Base-by-base conservation (phyloP, 805 yeast genomes). In the Cyberlindnera subsufficiens region DNA sequence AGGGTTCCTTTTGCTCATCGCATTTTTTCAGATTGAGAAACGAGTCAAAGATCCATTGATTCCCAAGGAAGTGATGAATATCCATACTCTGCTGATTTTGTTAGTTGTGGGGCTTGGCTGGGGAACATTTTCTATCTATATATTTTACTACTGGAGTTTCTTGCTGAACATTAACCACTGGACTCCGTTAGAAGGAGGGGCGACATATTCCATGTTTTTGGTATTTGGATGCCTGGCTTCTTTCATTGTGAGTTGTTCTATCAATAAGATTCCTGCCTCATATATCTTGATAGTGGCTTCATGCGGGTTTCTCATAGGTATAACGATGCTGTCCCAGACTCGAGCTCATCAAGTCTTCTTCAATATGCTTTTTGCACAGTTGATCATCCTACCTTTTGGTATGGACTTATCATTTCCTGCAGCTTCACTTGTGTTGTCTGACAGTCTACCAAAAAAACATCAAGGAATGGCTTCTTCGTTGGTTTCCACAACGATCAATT, bases 341-440 rank as follows among this genome's bases (percentile, higher is more conserved):
- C 88, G 88, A 0, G 72, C 73, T 1, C 52, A 73, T 41, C 85
- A 83, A 56, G 65, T 74, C 0, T 86, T 72, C 55, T 85, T 78
- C 73, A 66, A 71, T 7, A 69, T 78, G 54, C 60, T 75, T 2
- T 70, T 85, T 54, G 79, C 82, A 3, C 71, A 75, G 25, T 66
- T 75, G 68, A 51, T 79, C 15, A 61, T 84, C 6, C 62, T 77
- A 5, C 73, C 80, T 13, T 81, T 80, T 68, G 95, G 88, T 3
- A 82, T 85, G 89, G 91, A 85, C 58, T 65, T 80, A 58, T 78
- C 86, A 22, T 85, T 83, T 59, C 91, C 93, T 0, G 81, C 90
- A 1, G 80, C 85, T 0, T 76, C 88, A 0, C 68, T 84, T 38
- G 71, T 81, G 14, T 59, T 84, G 34, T 74, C 82, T 6, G 80